Base-by-base conservation (phyloP, 163 green algal genomes). In the Scenedesmus sp. region DNA sequence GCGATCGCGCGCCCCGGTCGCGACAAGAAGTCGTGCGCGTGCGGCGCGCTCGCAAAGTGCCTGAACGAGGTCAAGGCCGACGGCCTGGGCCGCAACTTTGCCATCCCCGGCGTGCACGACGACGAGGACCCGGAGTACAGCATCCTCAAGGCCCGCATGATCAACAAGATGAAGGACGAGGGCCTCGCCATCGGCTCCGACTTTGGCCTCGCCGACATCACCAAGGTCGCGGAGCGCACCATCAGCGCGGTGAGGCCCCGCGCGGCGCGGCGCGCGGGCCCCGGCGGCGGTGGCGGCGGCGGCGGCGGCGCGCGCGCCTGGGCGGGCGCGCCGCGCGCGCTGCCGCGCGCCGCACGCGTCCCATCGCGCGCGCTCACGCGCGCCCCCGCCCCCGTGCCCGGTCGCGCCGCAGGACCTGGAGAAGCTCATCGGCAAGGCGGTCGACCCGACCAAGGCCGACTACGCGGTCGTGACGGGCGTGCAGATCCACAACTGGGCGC, bases 381-480 rank as follows among this genome's bases (percentile, higher is more conserved):
- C 10, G 39, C 39, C 10, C 7, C 39, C 39, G 7, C 10, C 7
- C 39, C 7, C 39, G 7, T 47, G 39, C 39, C 7, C 39, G 7
- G 39, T 10, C 39, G 39, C 39, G 1, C 44, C 47, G 45, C 85
- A 91, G 75, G 92, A 97, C 82, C 85, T 97, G 28, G 91, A 96
- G 88, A 90, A 88, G 81, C 88, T 97, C 50, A 94, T 96, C 62
- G 79, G 81, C 48, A 84, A 95, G 78, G 84, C 86, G 3, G 92
- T 97, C 5, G 89, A 97, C 89, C 78, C 89, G 24, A 60, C 62
- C 39, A 91, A 88, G 62, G 91, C 92, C 22, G 93, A 97, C 87
- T 97, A 96, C 70, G 94, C 94, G 7, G 90, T 98, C 18, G 83
- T 97, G 63, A 97, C 94, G 0, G 93, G 94, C 65, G 84, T 96